These are phyloP conservation scores for Colletotrichum sp. DNA, from an alignment of 2,329 filamentous ascomycete genomes.

Conservation along the genomic window DNA sequence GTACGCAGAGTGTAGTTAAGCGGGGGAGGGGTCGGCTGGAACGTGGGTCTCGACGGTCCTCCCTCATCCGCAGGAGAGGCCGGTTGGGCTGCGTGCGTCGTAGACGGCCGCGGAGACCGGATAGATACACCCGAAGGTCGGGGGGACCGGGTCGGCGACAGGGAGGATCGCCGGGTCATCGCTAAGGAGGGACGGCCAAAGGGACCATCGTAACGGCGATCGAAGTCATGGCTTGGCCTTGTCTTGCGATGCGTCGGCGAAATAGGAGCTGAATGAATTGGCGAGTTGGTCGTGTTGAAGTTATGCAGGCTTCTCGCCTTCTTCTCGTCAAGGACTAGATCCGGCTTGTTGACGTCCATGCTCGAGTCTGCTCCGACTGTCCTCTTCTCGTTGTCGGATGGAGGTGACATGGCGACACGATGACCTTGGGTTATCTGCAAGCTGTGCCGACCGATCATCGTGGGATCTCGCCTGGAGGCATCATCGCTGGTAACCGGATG, in stretches of 20 bases:
- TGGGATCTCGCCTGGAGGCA: not conserved
- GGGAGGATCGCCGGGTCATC: not conserved
- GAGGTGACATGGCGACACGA: not conserved
- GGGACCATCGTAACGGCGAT: constrained; percentile 20
- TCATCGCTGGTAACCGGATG: not conserved
- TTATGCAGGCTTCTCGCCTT: not conserved
- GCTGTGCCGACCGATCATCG: constrained; percentile 7
- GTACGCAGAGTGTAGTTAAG: constrained; percentile 24
- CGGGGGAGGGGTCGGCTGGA: constrained; percentile 13
- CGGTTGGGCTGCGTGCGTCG: not conserved
- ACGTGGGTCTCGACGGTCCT: not conserved
- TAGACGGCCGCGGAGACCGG: not conserved
- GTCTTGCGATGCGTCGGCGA: not conserved
- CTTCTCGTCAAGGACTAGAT: not conserved
- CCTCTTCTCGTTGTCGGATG: not conserved
- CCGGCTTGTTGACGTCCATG: not conserved
- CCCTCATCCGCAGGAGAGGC: not conserved
- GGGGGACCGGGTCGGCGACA: not conserved
- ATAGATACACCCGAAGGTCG: not conserved
- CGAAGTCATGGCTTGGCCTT: constrained; percentile 15
- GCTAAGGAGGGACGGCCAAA: constrained; percentile 9
- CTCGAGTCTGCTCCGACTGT: not conserved
- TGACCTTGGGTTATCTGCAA: not conserved
- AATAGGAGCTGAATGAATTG: not conserved
- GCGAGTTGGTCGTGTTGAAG: not conserved